Evolutionary conservation across 1,139 yeast species (phyloP), one percentile per base, ranked within the genome.

Genomic region (Komagataea norvegica): DNA sequence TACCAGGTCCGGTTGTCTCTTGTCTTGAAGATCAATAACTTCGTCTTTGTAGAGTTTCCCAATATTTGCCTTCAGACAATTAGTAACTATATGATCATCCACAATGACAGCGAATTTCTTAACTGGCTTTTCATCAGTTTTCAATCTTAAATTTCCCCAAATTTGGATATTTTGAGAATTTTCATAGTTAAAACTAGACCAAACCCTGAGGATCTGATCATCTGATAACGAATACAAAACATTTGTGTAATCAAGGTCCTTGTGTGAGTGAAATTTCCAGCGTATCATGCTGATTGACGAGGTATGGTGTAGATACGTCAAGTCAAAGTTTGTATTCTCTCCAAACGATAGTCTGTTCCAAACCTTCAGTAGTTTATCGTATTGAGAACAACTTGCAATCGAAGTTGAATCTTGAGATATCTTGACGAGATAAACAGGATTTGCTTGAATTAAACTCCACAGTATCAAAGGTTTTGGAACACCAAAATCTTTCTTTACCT

Each of bases 291-390:
- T 67, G 3, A 88, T 76, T 40, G 71, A 70, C 1, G 70, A 56
- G 1, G 81, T 78, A 52, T 85, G 95, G 11, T 76, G 71, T 18
- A 87, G 60, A 51, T 84, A 81, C 0, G 77, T 64, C 47, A 87
- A 65, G 51, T 84, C 95, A 57, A 87, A 88, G 19, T 78, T 68
- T 4, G 84, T 73, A 40, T 74, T 72, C 18, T 76, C 81, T 10
- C 85, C 91, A 51, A 79, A 84, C 10, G 82, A 74, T 4, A 79
- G 66, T 32, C 96, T 65, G 35, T 79, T 70, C 95, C 96, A 89
- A 5, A 88, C 69, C 54, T 85, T 86, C 24, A 85, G 77, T 11
- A 81, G 63, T 34, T 71, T 66, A 55, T 86, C 95, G 53, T 71
- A 74, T 32, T 62, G 63, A 0, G 80, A 79, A 33, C 75, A 69